Percentiles rank a stretch among this genome's conserved stretches.
Conservation (phyloP, 1,284 basidiomycete species). For the Cutaneotrichosporon curvatum region DNA sequence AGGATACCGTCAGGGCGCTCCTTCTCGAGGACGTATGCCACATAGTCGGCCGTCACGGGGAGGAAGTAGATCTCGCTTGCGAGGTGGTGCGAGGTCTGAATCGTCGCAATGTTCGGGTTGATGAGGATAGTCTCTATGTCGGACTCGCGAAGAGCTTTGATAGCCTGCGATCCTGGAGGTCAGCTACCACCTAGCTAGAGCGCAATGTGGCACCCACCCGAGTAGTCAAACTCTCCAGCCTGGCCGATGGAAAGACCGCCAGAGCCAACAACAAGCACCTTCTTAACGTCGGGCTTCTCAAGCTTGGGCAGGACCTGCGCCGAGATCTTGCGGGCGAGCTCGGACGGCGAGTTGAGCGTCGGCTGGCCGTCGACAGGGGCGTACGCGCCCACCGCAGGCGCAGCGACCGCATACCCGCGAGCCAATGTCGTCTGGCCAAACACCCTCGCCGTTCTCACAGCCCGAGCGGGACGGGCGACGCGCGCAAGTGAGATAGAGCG, state of each 20-base stretch:
- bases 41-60: slow-evolving; percentile 94
- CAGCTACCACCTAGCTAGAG: not conserved
- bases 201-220: slow-evolving; percentile 53
- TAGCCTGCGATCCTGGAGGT: slow-evolving; percentile 69
- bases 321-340: slow-evolving; percentile 81
- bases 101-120: slow-evolving; percentile 96
- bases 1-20: slow-evolving; percentile 96
- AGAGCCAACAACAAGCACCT: slow-evolving; percentile 92
- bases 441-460: slow-evolving; percentile 1
- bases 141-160: slow-evolving; percentile 95
- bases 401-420: slow-evolving; percentile 56
- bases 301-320: slow-evolving; percentile 75
- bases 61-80: slow-evolving; percentile 97
- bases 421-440: slow-evolving; percentile 1
- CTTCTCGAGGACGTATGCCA: slow-evolving; percentile 97
- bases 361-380: slow-evolving; percentile 61
- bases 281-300: slow-evolving; percentile 79
- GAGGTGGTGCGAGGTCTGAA: slow-evolving; percentile 93
- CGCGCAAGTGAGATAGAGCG: slow-evolving; percentile 19
- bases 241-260: slow-evolving; percentile 97
- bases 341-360: slow-evolving; percentile 83
- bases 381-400: slow-evolving; percentile 70
- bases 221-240: slow-evolving; percentile 99
- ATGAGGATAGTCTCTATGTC: slow-evolving; percentile 92
- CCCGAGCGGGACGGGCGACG: slow-evolving; percentile 2